Conservation (phyloP, 208 protist genomes). For the Acanthamoeba culbertsoni region DNA sequence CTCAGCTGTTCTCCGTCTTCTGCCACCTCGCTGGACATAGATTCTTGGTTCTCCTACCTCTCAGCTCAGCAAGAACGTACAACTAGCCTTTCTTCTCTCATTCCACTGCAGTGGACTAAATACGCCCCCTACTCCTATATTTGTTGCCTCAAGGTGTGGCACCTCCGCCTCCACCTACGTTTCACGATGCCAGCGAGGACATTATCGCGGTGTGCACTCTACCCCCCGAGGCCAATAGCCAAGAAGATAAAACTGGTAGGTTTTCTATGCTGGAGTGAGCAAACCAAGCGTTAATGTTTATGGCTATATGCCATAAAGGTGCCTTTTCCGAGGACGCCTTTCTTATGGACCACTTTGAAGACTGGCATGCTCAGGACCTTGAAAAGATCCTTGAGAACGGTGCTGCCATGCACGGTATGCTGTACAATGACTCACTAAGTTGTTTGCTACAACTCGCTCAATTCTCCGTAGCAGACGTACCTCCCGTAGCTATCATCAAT, state of each 20-base stretch:
- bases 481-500: neutral
- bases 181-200: neutral
- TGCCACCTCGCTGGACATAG: constrained; percentile 4
- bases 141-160: neutral
- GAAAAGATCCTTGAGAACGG: neutral
- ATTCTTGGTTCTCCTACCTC: constrained; percentile 11
- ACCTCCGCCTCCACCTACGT: neutral
- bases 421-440: neutral
- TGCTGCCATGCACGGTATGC: neutral
- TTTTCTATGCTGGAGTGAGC: neutral
- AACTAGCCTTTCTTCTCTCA: neutral
- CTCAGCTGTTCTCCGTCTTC: constrained; percentile 39
- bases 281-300: neutral
- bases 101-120: neutral
- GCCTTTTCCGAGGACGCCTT: neutral
- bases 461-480: neutral
- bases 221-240: neutral
- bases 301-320: neutral
- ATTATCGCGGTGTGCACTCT: neutral
- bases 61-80: neutral
- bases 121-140: neutral
- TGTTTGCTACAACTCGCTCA: neutral
- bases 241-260: neutral
- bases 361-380: constrained; percentile 36
- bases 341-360: constrained; percentile 7